Base-by-base conservation (phyloP, 2,329 filamentous ascomycete genomes). In the Didymella segeticola region DNA sequence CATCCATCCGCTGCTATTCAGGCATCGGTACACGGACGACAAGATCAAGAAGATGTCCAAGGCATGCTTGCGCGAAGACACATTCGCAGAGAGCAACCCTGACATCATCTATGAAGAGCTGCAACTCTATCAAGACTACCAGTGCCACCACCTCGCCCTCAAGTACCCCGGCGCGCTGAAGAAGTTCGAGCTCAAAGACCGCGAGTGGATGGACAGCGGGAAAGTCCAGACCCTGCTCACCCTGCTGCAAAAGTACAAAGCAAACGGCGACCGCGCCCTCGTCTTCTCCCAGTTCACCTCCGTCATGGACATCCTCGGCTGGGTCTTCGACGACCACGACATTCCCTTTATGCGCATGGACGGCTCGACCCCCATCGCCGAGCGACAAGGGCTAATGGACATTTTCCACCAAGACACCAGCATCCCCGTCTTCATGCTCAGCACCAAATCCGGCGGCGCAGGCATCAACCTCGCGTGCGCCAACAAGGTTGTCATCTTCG, bases 401-500 rank as follows among this genome's bases (percentile, higher is more conserved):
- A 83, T 89, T 36, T 99, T 96, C 80, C 89, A 91, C 64, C 78
- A 84, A 2, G 85, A 96, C 68, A 77, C 82, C 0, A 81, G 83
- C 2, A 96, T 98, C 46, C 89, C 92, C 0, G 92, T 96, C 0
- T 99, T 99, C 75, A 83, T 99, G 61, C 84, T 99, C 5, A 95
- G 90, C 1, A 99, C 95, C 0, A 93, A 92, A 56, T 93, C 93
- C 0, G 95, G 95, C 46, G 95, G 95, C n/a, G 95, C 93, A 0
- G 95, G 95, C 33, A 96, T 99, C 78, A 99, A 99, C 75, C 78
- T 99, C 48, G 95, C 93, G 7, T 90, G 89, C 29, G 95, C 95
- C 4, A 98, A 98, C 79, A 98, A 97, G 77, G 93, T 99, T 64
- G 86, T 99, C 75, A 95, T 99, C 68, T 97, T 98, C 72, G 95